Base-by-base conservation (phyloP, 169 alveolate genomes). In the Amoebophrya sp. region DNA sequence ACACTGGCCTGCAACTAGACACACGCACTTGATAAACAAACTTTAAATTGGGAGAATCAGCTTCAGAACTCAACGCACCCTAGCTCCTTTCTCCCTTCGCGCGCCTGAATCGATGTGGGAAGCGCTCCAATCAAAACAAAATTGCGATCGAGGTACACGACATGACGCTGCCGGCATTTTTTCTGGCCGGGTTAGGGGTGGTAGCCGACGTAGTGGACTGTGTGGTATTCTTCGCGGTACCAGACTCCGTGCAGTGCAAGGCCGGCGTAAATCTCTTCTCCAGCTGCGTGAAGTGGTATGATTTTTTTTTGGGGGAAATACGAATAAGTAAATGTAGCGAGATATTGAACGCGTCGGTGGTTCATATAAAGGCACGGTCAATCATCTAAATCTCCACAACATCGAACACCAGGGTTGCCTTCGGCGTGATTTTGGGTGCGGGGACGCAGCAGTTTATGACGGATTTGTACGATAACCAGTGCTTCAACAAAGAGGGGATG, bases 401-500 rank as follows among this genome's bases (percentile, higher is more conserved):
- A n/a, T n/a, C n/a, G n/a, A n/a, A n/a, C 0, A 1, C 0, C 78
- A 58, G 78, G 78, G 23, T 58, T 29, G 78, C 78, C 38, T 58
- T 58, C 34, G 78, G 78, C 78, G 78, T 58, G 0, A 58, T 58
- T 2, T 29, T 58, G 34, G 78, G 78, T 1, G 78, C 78, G 34
- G 78, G 78, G 34, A 58, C 78, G 78, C 78, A 58, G 78, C 34
- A 29, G 39, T 58, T 58, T 16, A 58, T 58, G 78, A 58, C 78
- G 78, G 78, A 58, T 10, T 29, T 58, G 34, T 58, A 58, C 78
- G 78, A 58, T n/a, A 58, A 58, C 34, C 78, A 58, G 78, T 58
- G 78, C 78, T 58, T 58, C 78, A 58, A 58, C 78, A 58, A 58
- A 29, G 78, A 58, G 78, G 78, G 78, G 34, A 58, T 58, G 78